Evolutionary conservation across 2,329 filamentous ascomycete species (phyloP).

Genomic region (Echinosphaeria canescens): DNA sequence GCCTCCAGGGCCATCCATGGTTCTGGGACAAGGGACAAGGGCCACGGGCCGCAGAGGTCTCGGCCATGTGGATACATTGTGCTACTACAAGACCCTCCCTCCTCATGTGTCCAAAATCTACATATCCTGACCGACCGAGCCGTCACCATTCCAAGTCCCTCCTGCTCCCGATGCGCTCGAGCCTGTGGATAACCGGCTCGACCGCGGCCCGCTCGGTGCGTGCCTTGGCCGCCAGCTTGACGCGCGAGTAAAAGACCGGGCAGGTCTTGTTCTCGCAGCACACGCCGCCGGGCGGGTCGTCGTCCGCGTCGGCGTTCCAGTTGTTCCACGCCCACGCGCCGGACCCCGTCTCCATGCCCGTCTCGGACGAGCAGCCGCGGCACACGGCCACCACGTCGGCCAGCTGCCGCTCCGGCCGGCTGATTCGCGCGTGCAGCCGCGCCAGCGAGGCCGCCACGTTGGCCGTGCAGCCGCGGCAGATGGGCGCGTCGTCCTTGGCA

Average conservation of each 20-base stretch:
- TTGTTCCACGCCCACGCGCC: too few species aligned
- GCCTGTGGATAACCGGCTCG: constrained; percentile 12
- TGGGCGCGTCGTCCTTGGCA: constrained; percentile 7
- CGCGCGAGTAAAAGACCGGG: constrained; percentile 69
- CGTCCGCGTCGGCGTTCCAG: too few species aligned
- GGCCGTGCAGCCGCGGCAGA: constrained; percentile 36
- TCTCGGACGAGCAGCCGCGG: constrained; percentile 61
- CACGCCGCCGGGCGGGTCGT: constrained; percentile 57
- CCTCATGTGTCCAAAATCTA: too few species aligned
- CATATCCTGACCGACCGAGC: background rate
- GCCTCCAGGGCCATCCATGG: too few species aligned
- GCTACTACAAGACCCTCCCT: too few species aligned
- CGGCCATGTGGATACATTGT: too few species aligned
- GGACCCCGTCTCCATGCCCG: too few species aligned
- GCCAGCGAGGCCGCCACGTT: constrained; percentile 38
- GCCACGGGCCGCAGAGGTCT: too few species aligned
- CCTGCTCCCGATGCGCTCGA: constrained; percentile 9
- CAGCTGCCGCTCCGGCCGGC: constrained; percentile 38
- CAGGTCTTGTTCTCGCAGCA: constrained; percentile 81
- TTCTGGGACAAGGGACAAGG: too few species aligned
- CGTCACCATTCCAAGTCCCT: constrained; percentile 4
- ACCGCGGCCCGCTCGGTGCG: constrained; percentile 15
- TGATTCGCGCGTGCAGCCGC: constrained; percentile 37
- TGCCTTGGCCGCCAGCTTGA: constrained; percentile 33
- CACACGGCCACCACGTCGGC: constrained; percentile 50